Evolutionary conservation across 1,284 basidiomycete species (phyloP).

Genomic region (Ceratobasidium sp.): DNA sequence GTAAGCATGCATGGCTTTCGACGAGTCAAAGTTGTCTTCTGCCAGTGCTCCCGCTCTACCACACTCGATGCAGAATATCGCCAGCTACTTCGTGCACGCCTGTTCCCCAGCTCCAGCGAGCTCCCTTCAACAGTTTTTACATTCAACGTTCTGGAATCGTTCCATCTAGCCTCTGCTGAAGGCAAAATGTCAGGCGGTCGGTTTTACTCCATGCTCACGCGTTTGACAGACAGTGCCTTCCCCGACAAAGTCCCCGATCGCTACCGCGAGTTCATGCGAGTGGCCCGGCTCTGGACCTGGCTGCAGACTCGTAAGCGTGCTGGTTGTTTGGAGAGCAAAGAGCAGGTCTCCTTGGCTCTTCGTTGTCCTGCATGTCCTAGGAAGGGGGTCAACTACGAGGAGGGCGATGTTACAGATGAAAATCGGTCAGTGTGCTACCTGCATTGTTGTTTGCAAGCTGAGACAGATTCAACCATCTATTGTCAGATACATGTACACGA

Average conservation of each 20-base stretch:
- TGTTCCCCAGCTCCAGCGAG: conserved; percentile 17
- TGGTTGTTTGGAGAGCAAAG: neutral
- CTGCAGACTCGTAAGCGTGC: neutral
- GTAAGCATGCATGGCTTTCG: neutral
- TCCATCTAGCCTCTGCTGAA: neutral
- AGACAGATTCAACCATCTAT: no score
- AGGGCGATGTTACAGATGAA: neutral
- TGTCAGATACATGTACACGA: neutral
- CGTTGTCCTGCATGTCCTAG: conserved; percentile 15
- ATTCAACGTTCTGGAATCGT: neutral
- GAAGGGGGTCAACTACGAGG: neutral
- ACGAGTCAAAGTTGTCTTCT: neutral
- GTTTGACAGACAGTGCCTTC: neutral
- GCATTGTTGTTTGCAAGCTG: neutral
- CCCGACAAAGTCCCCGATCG: neutral
- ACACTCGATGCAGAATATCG: neutral
- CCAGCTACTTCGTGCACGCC: conserved; percentile 2
- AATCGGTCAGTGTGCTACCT: neutral
- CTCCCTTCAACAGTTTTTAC: neutral
- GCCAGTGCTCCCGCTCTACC: neutral
- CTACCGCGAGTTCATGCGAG: conserved; percentile 21
- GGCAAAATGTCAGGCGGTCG: neutral
- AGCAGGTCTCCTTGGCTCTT: neutral
- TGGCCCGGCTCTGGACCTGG: neutral
- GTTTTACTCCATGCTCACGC: neutral